phyloP scores from a whole-genome alignment of 176 grass and related monocot genomes.

The bread wheat (Triticum aestivum) region DNA sequence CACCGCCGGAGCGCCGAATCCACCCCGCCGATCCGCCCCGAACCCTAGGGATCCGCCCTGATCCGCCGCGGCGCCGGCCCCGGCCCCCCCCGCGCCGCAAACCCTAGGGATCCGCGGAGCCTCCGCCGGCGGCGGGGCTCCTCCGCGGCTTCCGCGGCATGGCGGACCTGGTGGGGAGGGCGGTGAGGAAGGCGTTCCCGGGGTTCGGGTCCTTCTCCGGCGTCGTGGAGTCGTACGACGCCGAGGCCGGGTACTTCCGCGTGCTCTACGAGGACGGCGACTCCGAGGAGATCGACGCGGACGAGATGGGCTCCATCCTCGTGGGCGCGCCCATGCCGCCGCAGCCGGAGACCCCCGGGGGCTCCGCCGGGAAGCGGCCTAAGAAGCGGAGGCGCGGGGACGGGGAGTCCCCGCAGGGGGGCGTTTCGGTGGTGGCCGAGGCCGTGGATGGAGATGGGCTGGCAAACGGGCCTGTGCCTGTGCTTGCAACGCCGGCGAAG shows the following conservation, averaged over 20 bases:
- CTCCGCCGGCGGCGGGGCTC: background rate
- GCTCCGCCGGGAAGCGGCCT: slow-evolving; percentile 13
- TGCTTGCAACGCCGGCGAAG: slow-evolving; percentile 10
- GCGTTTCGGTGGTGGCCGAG: slow-evolving; percentile 12
- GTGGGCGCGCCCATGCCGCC: slow-evolving; percentile 40
- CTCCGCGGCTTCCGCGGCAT: slow-evolving; percentile 1
- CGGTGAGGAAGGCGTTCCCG: slow-evolving; percentile 72
- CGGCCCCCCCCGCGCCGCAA: slow-evolving; percentile 10
- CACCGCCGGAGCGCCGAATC: slow-evolving; percentile 12
- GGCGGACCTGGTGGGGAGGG: slow-evolving; percentile 73
- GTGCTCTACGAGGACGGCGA: slow-evolving; percentile 90
- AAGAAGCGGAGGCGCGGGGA: slow-evolving; percentile 54
- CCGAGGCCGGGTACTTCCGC: slow-evolving; percentile 62
- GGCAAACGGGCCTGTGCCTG: slow-evolving; percentile 3
- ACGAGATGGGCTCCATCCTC: slow-evolving; percentile 70
- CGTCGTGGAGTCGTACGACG: slow-evolving; percentile 78
- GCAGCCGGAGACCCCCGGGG: slow-evolving; percentile 10
- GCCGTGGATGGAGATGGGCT: slow-evolving; percentile 1
- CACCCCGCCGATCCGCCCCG: slow-evolving; percentile 22
- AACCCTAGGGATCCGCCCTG: background rate
- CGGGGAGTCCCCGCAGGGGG: background rate
- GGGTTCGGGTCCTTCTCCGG: slow-evolving; percentile 60
- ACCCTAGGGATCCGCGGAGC: slow-evolving; percentile 39
- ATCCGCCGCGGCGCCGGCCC: slow-evolving; percentile 30
- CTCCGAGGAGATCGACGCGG: slow-evolving; percentile 78